Percentiles rank a stretch among this genome's conserved stretches.
These are phyloP conservation scores for Vitellaria paradoxa DNA, from an alignment of 179 eudicot species.

Conservation along the genomic window DNA sequence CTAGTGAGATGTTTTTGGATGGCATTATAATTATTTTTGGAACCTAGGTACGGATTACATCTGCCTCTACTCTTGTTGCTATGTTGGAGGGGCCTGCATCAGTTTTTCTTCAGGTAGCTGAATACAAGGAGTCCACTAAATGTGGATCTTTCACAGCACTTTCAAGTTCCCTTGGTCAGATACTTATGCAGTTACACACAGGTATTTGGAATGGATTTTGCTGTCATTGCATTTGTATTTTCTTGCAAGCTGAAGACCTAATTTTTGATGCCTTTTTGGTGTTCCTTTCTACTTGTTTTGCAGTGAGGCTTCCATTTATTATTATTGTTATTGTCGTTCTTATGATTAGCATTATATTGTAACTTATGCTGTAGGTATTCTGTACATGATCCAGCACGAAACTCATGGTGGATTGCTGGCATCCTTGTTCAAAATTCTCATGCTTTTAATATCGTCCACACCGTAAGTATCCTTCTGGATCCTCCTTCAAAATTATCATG, in stretches of 20 bases:
- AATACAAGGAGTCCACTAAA: slow-evolving; percentile 68
- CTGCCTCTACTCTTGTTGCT: slow-evolving; percentile 77
- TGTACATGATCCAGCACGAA: slow-evolving; percentile 75
- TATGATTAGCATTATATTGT: slow-evolving; percentile 3
- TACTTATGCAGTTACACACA: slow-evolving; percentile 89
- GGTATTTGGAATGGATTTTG: slow-evolving; percentile 37
- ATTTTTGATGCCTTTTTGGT: background rate
- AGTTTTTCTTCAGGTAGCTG: slow-evolving; percentile 89
- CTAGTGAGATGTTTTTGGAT: slow-evolving; percentile 11
- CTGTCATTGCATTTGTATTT: slow-evolving; percentile 5
- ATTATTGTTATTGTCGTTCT: background rate
- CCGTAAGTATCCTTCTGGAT: slow-evolving; percentile 51
- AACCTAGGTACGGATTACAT: slow-evolving; percentile 70
- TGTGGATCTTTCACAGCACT: slow-evolving; percentile 83
- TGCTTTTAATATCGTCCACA: slow-evolving; percentile 82
- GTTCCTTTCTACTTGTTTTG: background rate
- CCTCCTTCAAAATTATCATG: too few species aligned
- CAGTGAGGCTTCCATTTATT: background rate
- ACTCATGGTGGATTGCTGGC: slow-evolving; percentile 66
- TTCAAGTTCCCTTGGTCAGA: slow-evolving; percentile 94
- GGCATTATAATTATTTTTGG: slow-evolving; percentile 13
- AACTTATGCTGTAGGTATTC: slow-evolving; percentile 48
- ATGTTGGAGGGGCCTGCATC: slow-evolving; percentile 92
- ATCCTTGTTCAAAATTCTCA: slow-evolving; percentile 69
- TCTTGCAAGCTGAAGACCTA: background rate